Conservation (phyloP, 23 red algal genomes). For the Chondrus crispus region DNA sequence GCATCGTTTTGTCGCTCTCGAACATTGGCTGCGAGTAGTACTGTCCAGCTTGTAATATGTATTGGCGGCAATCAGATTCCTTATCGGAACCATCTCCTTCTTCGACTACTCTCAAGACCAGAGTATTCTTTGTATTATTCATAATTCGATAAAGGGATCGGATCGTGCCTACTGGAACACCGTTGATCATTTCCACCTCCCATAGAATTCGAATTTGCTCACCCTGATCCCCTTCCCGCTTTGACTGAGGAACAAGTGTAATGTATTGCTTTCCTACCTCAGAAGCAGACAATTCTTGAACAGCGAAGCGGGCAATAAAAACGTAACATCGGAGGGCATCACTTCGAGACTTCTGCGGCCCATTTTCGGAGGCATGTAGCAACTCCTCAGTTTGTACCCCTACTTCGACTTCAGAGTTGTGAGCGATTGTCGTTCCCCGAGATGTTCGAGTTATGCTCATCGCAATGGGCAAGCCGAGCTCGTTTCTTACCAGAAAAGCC, state of each 20-base stretch:
- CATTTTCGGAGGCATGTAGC: slow-evolving; percentile 9
- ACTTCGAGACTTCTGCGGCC: slow-evolving; percentile 10
- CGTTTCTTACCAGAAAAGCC: slow-evolving; percentile 87
- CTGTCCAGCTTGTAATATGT: too few relatives aligned
- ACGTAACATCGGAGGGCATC: slow-evolving; percentile 41
- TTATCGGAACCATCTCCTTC: background rate
- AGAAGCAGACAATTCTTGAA: slow-evolving; percentile 28
- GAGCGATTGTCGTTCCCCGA: slow-evolving; percentile 25
- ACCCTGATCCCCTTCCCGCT: background rate
- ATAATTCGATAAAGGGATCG: slow-evolving; percentile 60
- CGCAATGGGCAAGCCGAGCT: slow-evolving; percentile 65
- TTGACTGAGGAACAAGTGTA: slow-evolving; percentile 29
- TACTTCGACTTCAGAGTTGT: slow-evolving; percentile 58
- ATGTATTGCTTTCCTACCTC: slow-evolving; percentile 45
- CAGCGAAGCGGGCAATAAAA: slow-evolving; percentile 21
- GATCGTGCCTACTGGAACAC: slow-evolving; percentile 68
- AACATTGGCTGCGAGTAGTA: too few relatives aligned
- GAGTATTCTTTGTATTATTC: slow-evolving; percentile 55
- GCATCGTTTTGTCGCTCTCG: too few relatives aligned
- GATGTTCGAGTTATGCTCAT: slow-evolving; percentile 48
- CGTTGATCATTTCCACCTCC: slow-evolving; percentile 86
- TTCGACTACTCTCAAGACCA: slow-evolving; percentile 28
- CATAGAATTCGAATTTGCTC: slow-evolving; percentile 49
- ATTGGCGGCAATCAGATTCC: background rate
- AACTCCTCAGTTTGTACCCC: slow-evolving; percentile 60